A percentile compares a stretch with the other conserved stretches of the same genome.
These are phyloP conservation scores for Blastocladiella emersonii DNA, from an alignment of 371 early-diverging fungal genomes.

Conservation along the genomic window DNA sequence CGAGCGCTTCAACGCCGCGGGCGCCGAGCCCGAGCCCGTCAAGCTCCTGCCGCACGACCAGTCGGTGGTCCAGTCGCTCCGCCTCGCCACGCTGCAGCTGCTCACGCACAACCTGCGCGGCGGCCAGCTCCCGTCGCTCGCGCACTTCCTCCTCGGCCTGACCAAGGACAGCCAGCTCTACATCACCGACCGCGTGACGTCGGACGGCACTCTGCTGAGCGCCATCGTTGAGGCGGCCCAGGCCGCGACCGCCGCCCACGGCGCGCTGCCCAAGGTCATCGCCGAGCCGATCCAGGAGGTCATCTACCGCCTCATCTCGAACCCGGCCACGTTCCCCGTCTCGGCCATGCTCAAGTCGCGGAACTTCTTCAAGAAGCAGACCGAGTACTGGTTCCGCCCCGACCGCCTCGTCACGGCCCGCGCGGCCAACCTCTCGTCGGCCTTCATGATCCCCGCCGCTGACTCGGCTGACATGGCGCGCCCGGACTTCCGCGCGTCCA, in stretches of 20 bases:
- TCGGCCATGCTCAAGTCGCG: slow-evolving; percentile 64
- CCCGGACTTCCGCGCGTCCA: not conserved
- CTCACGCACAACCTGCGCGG: slow-evolving; percentile 42
- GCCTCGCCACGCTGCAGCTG: slow-evolving; percentile 56
- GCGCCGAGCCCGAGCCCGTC: not conserved
- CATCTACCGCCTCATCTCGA: slow-evolving; percentile 60
- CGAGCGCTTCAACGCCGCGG: slow-evolving; percentile 4
- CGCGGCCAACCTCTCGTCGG: slow-evolving; percentile 9
- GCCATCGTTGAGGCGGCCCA: not conserved
- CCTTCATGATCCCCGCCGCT: slow-evolving; percentile 29
- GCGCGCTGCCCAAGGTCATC: not conserved
- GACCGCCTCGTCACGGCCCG: slow-evolving; percentile 9
- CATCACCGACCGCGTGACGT: not conserved
- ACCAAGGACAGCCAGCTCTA: not conserved
- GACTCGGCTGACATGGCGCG: slow-evolving; percentile 22
- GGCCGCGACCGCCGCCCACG: not conserved
- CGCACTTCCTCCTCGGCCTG: slow-evolving; percentile 79
- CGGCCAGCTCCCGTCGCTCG: slow-evolving; percentile 35
- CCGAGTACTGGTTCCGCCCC: not conserved
- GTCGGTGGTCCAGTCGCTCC: slow-evolving; percentile 25
- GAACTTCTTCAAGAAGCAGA: slow-evolving; percentile 43
- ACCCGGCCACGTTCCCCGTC: slow-evolving; percentile 43
- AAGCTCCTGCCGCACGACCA: not conserved
- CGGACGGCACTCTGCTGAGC: not conserved
- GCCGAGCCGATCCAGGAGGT: slow-evolving; percentile 42